phyloP scores from a whole-genome alignment of 1,139 yeast genomes.

The Scheffersomyces lignicola region DNA sequence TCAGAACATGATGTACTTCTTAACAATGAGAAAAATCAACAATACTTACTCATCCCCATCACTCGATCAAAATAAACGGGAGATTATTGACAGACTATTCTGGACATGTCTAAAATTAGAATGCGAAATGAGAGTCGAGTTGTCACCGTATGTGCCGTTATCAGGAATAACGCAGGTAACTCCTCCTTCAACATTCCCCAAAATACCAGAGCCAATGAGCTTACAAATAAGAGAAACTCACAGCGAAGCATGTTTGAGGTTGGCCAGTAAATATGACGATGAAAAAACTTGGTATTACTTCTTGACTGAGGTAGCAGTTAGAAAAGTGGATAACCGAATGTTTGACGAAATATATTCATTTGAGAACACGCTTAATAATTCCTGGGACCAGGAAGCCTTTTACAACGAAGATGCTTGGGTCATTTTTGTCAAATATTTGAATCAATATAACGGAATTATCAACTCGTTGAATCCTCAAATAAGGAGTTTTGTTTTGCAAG shows the following conservation, averaged over 20 bases:
- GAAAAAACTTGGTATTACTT: conserved; percentile 49
- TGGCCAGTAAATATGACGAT: conserved; percentile 34
- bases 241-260: conserved; percentile 26
- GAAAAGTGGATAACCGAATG: conserved; percentile 47
- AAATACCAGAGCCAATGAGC: conserved; percentile 31
- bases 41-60: conserved; percentile 4
- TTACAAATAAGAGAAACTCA: conserved; percentile 19
- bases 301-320: conserved; percentile 48
- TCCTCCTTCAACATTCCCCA: conserved; percentile 46
- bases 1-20: conserved; percentile 34
- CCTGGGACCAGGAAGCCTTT: conserved; percentile 33
- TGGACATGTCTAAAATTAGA: conserved; percentile 50
- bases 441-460: conserved; percentile 43
- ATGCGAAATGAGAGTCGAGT: conserved; percentile 44
- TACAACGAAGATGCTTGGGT: conserved; percentile 26
- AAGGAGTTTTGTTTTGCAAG: conserved; percentile 35
- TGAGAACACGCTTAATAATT: conserved; percentile 13
- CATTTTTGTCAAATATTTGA: conserved; percentile 33
- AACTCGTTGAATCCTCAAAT: conserved; percentile 37
- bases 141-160: conserved; percentile 42
- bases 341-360: conserved; percentile 37
- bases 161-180: conserved; percentile 42
- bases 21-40: conserved; percentile 16
- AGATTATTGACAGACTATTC: conserved; percentile 27
- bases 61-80: conserved; percentile 10